Evolutionary conservation across 371 early-diverging fungal genomes (phyloP).

Genomic region (Cokeromyces recurvatus): DNA sequence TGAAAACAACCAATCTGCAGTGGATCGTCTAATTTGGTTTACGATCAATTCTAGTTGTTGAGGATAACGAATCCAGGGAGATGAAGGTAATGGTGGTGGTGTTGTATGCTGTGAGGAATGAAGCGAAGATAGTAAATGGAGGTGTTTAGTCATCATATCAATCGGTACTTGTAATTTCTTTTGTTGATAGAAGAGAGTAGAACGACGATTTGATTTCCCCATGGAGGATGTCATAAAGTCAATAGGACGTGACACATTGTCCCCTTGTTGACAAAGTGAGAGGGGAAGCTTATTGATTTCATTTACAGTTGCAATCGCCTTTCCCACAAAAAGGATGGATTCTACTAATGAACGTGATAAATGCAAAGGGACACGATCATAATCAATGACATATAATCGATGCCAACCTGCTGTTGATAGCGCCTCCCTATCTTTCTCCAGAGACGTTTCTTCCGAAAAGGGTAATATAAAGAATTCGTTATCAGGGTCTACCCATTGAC

Average conservation of each 20-base stretch:
- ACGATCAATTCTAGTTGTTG: slow-evolving; percentile 33
- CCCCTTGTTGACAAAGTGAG: neutral
- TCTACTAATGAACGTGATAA: slow-evolving; percentile 49
- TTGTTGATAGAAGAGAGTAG: neutral
- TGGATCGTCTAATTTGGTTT: slow-evolving; percentile 48
- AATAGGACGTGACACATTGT: no score
- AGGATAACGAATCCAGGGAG: slow-evolving; percentile 20
- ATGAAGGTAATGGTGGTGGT: neutral
- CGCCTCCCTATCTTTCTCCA: slow-evolving; percentile 9
- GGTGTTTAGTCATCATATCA: slow-evolving; percentile 37
- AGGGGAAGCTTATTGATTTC: slow-evolving; percentile 12
- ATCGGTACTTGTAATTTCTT: slow-evolving; percentile 36
- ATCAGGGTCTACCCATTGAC: slow-evolving; percentile 56
- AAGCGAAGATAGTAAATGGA: slow-evolving; percentile 27
- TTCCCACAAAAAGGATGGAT: slow-evolving; percentile 71
- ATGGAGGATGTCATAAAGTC: no score
- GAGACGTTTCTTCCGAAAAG: neutral
- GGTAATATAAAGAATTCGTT: slow-evolving; percentile 66
- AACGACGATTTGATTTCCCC: no score
- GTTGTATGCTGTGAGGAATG: slow-evolving; percentile 12
- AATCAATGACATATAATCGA: slow-evolving; percentile 46
- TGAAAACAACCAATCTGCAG: slow-evolving; percentile 66
- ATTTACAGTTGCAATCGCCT: slow-evolving; percentile 61
- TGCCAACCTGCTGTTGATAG: no score
- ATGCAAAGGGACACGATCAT: slow-evolving; percentile 47